These are phyloP conservation scores for Manihot esculenta DNA, from an alignment of 441 rosid species.

Conservation along the genomic window DNA sequence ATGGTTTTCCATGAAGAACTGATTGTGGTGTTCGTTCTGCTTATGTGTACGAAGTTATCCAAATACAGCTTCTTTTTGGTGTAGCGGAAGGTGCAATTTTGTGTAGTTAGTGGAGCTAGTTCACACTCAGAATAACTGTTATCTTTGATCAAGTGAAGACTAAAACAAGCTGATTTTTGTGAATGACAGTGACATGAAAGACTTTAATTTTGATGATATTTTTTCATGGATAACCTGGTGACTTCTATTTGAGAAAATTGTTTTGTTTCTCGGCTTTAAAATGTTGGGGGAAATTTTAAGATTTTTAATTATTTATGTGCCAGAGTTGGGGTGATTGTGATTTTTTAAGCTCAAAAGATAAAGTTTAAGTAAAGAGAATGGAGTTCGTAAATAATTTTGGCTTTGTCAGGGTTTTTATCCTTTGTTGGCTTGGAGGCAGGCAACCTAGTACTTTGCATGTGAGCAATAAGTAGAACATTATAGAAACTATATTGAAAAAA, in stretches of 20 bases:
- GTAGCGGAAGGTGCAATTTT: background rate
- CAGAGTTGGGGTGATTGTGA: background rate
- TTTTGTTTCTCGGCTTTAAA: background rate
- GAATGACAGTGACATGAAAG: background rate
- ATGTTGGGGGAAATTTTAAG: background rate
- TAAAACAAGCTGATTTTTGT: background rate
- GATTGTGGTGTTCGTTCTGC: too few relatives aligned
- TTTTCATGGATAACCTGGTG: background rate
- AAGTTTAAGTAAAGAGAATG: background rate
- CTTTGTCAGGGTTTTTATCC: background rate
- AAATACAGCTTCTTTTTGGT: background rate
- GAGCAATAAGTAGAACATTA: background rate
- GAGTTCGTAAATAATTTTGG: background rate
- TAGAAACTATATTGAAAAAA: background rate
- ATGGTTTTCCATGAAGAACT: background rate
- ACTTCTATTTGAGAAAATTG: background rate
- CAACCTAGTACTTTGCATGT: background rate
- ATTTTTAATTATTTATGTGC: background rate
- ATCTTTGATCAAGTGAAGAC: background rate
- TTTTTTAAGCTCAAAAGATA: background rate
- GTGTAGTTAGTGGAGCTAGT: background rate
- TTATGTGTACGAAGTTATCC: background rate
- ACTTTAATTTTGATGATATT: background rate
- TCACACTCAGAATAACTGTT: background rate
- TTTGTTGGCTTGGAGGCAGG: too few relatives aligned